Conservation (phyloP, 1,284 basidiomycete species). For the Thecaphora thlaspeos region DNA sequence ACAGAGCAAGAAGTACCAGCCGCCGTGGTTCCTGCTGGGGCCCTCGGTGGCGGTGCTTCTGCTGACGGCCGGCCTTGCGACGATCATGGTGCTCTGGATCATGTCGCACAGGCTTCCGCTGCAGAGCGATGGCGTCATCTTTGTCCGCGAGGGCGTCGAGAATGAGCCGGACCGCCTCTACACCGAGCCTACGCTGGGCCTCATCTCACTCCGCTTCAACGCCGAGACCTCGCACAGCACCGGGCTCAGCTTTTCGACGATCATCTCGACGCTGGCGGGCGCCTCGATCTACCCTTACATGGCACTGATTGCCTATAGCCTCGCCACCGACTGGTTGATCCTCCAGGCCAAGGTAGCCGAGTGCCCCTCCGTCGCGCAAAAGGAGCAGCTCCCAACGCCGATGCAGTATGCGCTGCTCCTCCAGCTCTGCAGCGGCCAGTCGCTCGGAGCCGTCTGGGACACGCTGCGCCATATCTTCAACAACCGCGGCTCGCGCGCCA, state of each 20-base stretch:
- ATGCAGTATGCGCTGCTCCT: constrained; percentile 14
- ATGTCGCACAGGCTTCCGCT: constrained; percentile 11
- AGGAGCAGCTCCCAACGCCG: constrained; percentile 11
- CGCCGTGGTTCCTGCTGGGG: constrained; percentile 11
- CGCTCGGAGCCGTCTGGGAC: constrained; percentile 6
- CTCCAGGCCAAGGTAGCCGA: constrained; percentile 5
- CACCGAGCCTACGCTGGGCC: constrained; percentile 4
- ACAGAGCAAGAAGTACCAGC: not conserved
- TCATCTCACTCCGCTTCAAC: constrained; percentile 7
- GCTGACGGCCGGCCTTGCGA: constrained; percentile 13
- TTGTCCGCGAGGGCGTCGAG: constrained; percentile 13
- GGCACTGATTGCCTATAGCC: constrained; percentile 12
- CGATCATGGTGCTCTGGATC: constrained; percentile 12
- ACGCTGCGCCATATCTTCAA: constrained; percentile 7
- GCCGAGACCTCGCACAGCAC: constrained; percentile 10
- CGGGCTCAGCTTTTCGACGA: constrained; percentile 8
- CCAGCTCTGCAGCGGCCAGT: constrained; percentile 9
- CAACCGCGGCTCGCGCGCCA: constrained; percentile 1
- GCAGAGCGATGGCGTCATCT: constrained; percentile 9
- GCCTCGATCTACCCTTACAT: constrained; percentile 12
- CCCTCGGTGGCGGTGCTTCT: constrained; percentile 7
- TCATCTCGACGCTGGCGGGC: constrained; percentile 14
- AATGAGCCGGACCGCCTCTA: constrained; percentile 8
- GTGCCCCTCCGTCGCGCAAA: not conserved
- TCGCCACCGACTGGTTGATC: constrained; percentile 14